phyloP scores from a whole-genome alignment of 441 rosid species.

The Aquilaria agallochum region DNA sequence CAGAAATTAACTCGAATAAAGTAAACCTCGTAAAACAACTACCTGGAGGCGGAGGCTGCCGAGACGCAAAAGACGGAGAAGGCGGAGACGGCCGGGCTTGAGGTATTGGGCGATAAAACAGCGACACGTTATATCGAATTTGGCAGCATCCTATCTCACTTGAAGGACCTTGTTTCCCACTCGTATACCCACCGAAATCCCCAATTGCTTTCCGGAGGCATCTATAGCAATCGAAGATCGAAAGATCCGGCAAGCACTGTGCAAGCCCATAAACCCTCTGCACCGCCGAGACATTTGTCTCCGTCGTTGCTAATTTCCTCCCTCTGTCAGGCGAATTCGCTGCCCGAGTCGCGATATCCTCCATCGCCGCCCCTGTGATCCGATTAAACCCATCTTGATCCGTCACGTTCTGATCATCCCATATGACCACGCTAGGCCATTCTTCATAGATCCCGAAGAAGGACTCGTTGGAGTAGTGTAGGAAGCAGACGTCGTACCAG shows the following conservation, averaged over 20 bases:
- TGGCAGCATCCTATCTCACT: no score
- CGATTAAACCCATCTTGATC: neutral
- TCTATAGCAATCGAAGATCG: conserved; percentile 22
- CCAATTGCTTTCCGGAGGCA: conserved; percentile 27
- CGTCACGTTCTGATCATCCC: neutral
- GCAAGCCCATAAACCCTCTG: conserved; percentile 29
- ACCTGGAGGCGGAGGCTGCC: neutral
- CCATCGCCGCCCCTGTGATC: conserved; percentile 14
- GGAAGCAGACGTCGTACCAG: conserved; percentile 6
- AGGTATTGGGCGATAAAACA: conserved; percentile 7
- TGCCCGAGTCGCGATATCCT: neutral
- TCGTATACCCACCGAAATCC: conserved; percentile 13
- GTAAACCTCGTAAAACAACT: no score
- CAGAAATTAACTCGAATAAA: no score
- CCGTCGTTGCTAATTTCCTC: conserved; percentile 1
- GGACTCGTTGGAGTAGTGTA: conserved; percentile 3
- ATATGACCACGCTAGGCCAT: neutral
- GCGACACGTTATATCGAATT: conserved; percentile 8
- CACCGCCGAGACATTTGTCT: neutral
- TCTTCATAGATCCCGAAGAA: conserved; percentile 2
- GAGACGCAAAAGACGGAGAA: neutral
- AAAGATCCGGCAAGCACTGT: conserved; percentile 57
- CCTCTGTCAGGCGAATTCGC: neutral
- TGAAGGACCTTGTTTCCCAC: conserved; percentile 7
- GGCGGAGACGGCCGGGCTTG: conserved; percentile 4